These are phyloP conservation scores for Actinomucor elegans DNA, from an alignment of 371 early-diverging fungal genomes.

Conservation along the genomic window DNA sequence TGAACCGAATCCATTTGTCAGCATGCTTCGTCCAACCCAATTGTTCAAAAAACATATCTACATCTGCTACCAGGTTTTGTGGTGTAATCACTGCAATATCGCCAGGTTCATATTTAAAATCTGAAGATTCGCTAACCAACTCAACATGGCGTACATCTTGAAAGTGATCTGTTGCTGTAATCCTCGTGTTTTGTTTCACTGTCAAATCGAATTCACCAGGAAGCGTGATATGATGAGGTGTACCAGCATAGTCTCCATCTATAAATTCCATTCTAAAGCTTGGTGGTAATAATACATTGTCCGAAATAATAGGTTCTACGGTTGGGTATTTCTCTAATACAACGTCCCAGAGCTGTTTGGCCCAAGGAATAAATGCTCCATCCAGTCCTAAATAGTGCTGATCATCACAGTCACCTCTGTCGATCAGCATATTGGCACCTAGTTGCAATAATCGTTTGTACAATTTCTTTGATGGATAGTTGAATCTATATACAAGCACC, in stretches of 20 bases:
- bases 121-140: conserved; percentile 30
- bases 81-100: conserved; percentile 83
- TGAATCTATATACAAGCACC: conserved; percentile 67
- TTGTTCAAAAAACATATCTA: conserved; percentile 65
- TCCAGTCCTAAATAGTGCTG: conserved; percentile 96
- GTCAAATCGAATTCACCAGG: conserved; percentile 36
- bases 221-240: background rate
- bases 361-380: conserved; percentile 87
- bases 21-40: conserved; percentile 75
- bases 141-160: conserved; percentile 88
- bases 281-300: conserved; percentile 52
- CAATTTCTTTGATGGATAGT: conserved; percentile 94
- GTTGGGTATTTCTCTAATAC: conserved; percentile 55
- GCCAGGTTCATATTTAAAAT: conserved; percentile 68
- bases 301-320: conserved; percentile 51
- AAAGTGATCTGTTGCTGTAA: conserved; percentile 81
- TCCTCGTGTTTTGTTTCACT: conserved; percentile 56
- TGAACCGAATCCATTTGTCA: conserved; percentile 61
- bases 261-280: conserved; percentile 40
- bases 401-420: conserved; percentile 93
- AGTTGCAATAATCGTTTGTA: conserved; percentile 84
- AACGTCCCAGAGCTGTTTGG: conserved; percentile 67
- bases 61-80: conserved; percentile 65
- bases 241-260: conserved; percentile 11
- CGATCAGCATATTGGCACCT: conserved; percentile 77